Evolutionary conservation across 2,329 filamentous ascomycete species (phyloP), one percentile per base, ranked within the genome.

Genomic region (Epichloe uncinata): DNA sequence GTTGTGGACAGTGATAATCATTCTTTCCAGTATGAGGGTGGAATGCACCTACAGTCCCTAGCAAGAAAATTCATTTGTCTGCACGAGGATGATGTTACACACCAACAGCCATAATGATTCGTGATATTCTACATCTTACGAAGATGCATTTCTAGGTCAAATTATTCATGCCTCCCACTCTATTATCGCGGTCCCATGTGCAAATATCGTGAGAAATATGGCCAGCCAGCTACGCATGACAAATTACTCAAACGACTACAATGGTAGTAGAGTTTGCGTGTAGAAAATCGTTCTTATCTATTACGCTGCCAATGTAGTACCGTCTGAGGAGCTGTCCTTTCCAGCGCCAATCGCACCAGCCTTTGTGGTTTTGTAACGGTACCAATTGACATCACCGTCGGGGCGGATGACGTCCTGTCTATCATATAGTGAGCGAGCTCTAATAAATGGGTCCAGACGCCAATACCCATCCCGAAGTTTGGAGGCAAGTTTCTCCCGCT

Each of bases 351-450:
- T 16, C n/a, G 20, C 34, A 9, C 15, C 34, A 4, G 15, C n/a
- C 3, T 22, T 40, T 5, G 36, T 30, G 42, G 48, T 47, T 26
- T 56, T 52, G 42, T 58, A 54, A 5, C 71, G 66, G 60, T 94
- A 93, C 66, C 87, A 90, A 36, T 86, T 71, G 42, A 91, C 68
- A 60, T 75, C 75, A 1, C 89, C 90, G 11, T 73, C 80, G 1
- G 73, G 68, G 52, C 78, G 70, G 43, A 97, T 73, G 53, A 93
- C 70, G 1, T 89, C 87, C 12, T 75, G 76, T 53, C 93, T 79
- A 65, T 98, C 93, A 59, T 95, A 96, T 53, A 87, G 68, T n/a
- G 82, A 85, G 60, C 84, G 77, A 12, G 90, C 87, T 38, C 93
- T 75, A 33, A 97, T 64, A 64, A 91, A 95, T 0, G 88, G 88